A percentile compares a stretch with the other conserved stretches of the same genome.
These are phyloP conservation scores for Sclerotinia borealis DNA, from an alignment of 2,329 filamentous ascomycete genomes.

Conservation along the genomic window DNA sequence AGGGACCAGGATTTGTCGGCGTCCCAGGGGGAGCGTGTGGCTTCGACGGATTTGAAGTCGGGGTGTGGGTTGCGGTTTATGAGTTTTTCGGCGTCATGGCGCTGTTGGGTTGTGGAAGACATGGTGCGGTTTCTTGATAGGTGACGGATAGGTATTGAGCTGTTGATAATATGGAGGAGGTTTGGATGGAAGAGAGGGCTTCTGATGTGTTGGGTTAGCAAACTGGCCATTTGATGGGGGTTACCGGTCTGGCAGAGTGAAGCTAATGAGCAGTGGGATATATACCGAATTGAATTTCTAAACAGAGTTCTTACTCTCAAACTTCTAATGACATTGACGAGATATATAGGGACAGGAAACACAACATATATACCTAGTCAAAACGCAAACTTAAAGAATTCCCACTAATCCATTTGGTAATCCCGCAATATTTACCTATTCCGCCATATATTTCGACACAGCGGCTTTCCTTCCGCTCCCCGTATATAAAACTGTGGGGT, in stretches of 20 bases:
- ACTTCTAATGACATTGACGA: not conserved
- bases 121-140: constrained; percentile 16
- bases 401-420: not conserved
- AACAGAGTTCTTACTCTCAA: not conserved
- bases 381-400: not conserved
- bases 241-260: not conserved
- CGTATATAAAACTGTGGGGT: not conserved
- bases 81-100: constrained; percentile 27
- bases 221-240: not conserved
- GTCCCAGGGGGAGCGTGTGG: constrained; percentile 57
- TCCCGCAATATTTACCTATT: not conserved
- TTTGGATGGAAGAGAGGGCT: not conserved
- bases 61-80: constrained; percentile 60
- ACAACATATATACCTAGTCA: not conserved
- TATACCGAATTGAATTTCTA: not conserved
- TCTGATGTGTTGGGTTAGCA: not conserved
- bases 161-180: not conserved
- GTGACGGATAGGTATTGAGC: not conserved
- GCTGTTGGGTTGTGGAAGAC: constrained; percentile 13
- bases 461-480: constrained; percentile 1
- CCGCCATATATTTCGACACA: not conserved
- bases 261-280: not conserved
- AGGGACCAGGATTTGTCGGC: constrained; percentile 42
- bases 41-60: constrained; percentile 70
- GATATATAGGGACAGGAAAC: not conserved